These are phyloP conservation scores for Pseudogymnoascus sp. DNA, from an alignment of 2,329 filamentous ascomycete species.

Conservation along the genomic window DNA sequence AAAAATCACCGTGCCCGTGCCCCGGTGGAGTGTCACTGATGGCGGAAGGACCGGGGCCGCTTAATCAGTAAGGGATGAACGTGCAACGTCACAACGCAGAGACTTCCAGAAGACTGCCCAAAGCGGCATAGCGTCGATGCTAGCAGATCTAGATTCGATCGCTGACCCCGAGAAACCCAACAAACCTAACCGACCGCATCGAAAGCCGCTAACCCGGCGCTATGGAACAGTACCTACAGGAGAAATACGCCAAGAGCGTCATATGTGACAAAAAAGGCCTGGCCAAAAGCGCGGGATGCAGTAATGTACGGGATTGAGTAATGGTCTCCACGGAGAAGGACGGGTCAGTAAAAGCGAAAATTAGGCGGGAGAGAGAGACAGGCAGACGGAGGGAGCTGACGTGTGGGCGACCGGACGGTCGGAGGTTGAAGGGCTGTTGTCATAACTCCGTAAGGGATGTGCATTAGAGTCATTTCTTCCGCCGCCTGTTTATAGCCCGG, in stretches of 20 bases:
- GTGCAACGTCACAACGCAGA: constrained; percentile 4
- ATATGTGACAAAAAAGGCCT: not conserved
- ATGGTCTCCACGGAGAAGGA: not conserved
- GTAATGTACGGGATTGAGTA: not conserved
- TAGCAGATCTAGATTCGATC: constrained; percentile 4
- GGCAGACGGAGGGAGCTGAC: not conserved
- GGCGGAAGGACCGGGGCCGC: not conserved
- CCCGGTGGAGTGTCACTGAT: not conserved
- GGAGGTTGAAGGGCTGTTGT: not conserved
- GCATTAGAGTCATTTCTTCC: not conserved
- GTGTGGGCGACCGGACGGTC: constrained; percentile 10
- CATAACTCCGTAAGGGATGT: not conserved
- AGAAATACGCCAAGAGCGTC: not conserved
- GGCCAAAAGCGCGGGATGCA: not conserved
- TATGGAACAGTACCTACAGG: not conserved
- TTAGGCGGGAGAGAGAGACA: not conserved
- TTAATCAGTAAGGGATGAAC: not conserved
- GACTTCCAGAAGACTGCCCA: not conserved
- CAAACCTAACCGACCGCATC: constrained; percentile 1
- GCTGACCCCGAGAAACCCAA: constrained; percentile 5
- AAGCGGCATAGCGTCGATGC: not conserved
- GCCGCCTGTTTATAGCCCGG: not conserved
- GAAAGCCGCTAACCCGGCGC: not conserved
- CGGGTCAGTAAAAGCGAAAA: not conserved
- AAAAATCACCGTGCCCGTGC: not conserved